Conservation (phyloP, 2,329 filamentous ascomycete genomes). For the Apiospora malaysiana region DNA sequence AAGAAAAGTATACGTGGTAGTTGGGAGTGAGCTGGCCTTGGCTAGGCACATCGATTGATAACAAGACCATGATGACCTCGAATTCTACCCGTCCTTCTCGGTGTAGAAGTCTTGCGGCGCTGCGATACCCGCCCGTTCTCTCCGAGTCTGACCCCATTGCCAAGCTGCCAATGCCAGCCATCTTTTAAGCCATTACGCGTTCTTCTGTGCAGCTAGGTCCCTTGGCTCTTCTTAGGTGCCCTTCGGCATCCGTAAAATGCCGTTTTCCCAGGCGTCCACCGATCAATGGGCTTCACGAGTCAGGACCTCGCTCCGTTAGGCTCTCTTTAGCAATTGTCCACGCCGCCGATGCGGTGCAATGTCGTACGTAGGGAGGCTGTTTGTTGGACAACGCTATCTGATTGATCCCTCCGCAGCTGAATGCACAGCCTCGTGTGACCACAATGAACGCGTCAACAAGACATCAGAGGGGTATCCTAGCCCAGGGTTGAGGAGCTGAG, state of each 20-base stretch:
- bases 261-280: background rate
- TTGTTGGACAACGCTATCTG: background rate
- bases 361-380: background rate
- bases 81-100: background rate
- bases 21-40: too few relatives aligned
- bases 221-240: slow-evolving; percentile 12
- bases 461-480: background rate
- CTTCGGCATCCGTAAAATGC: slow-evolving; percentile 5
- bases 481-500: background rate
- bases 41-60: too few relatives aligned
- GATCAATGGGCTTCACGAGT: background rate
- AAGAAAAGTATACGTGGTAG: background rate
- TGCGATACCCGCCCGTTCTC: background rate
- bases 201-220: background rate
- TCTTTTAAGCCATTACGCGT: slow-evolving; percentile 8
- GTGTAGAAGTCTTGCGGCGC: background rate
- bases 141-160: slow-evolving; percentile 2
- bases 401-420: background rate
- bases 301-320: background rate
- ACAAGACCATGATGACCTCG: background rate
- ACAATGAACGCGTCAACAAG: background rate
- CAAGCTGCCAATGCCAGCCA: slow-evolving; percentile 13
- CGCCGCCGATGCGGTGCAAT: background rate
- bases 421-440: slow-evolving; percentile 3
- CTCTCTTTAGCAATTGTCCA: background rate